Evolutionary conservation across 2,329 filamentous ascomycete species (phyloP).

Genomic region (Aspergillus sp.): DNA sequence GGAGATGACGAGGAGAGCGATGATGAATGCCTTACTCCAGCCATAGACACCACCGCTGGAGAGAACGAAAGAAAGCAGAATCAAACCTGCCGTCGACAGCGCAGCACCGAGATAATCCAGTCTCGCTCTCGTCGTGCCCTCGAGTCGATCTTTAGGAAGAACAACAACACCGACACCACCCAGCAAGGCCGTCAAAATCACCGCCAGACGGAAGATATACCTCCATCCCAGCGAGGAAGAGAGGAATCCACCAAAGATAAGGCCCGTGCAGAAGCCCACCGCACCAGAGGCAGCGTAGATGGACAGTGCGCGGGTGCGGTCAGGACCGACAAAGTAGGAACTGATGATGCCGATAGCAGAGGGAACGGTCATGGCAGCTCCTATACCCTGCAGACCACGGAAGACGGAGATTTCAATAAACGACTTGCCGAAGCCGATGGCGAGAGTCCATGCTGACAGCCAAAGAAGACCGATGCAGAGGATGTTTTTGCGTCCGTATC

Average conservation of each 20-base stretch:
- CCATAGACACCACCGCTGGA: slow-evolving; percentile 44
- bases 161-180: slow-evolving; percentile 28
- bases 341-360: slow-evolving; percentile 45
- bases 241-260: slow-evolving; percentile 36
- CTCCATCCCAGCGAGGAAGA: slow-evolving; percentile 36
- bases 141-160: slow-evolving; percentile 34
- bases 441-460: slow-evolving; percentile 32
- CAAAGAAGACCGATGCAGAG: slow-evolving; percentile 34
- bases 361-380: slow-evolving; percentile 44
- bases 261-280: slow-evolving; percentile 36
- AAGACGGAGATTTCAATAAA: slow-evolving; percentile 35
- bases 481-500: slow-evolving; percentile 35
- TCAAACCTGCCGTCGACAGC: slow-evolving; percentile 39
- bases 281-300: slow-evolving; percentile 37
- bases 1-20: slow-evolving; percentile 36
- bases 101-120: slow-evolving; percentile 41
- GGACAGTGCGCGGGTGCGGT: slow-evolving; percentile 35
- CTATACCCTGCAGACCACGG: slow-evolving; percentile 45
- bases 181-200: slow-evolving; percentile 27
- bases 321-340: slow-evolving; percentile 35
- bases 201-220: slow-evolving; percentile 35
- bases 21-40: slow-evolving; percentile 43
- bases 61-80: slow-evolving; percentile 42
- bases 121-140: slow-evolving; percentile 26
- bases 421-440: slow-evolving; percentile 36